phyloP scores from a whole-genome alignment of 2,329 filamentous ascomycete genomes.

The Cladophialophora immunda region DNA sequence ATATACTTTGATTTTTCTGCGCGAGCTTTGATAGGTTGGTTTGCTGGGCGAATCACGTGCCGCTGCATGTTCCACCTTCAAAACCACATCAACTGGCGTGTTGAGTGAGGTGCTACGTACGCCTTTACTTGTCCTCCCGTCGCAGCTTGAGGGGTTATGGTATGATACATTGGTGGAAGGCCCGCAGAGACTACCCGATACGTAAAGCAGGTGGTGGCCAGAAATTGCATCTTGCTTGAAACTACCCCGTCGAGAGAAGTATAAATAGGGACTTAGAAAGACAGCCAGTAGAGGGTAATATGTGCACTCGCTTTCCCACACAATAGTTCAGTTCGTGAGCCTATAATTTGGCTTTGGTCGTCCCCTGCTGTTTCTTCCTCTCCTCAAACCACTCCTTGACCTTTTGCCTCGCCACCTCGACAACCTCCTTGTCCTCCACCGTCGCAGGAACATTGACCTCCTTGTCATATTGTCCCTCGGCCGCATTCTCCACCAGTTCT shows the following conservation, averaged over 20 bases:
- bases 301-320: neutral
- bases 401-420: conserved; percentile 75
- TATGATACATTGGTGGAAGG: neutral
- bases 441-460: conserved; percentile 80
- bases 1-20: neutral
- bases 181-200: neutral
- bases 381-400: conserved; percentile 78
- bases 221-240: neutral
- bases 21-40: neutral
- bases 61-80: too few species aligned
- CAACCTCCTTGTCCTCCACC: conserved; percentile 79
- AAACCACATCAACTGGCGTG: neutral
- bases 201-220: neutral
- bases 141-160: neutral
- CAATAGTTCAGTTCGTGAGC: neutral
- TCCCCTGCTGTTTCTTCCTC: conserved; percentile 42
- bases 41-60: neutral
- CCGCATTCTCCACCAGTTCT: conserved; percentile 84
- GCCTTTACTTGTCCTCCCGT: neutral
- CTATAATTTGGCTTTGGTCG: conserved; percentile 40
- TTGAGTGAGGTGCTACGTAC: neutral
- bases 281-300: neutral
- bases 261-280: neutral
- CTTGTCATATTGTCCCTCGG: conserved; percentile 75
- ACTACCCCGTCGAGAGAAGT: neutral